These are phyloP conservation scores for Annulohypoxylon stygium DNA, from an alignment of 495 filamentous ascomycete genomes.

Conservation along the genomic window DNA sequence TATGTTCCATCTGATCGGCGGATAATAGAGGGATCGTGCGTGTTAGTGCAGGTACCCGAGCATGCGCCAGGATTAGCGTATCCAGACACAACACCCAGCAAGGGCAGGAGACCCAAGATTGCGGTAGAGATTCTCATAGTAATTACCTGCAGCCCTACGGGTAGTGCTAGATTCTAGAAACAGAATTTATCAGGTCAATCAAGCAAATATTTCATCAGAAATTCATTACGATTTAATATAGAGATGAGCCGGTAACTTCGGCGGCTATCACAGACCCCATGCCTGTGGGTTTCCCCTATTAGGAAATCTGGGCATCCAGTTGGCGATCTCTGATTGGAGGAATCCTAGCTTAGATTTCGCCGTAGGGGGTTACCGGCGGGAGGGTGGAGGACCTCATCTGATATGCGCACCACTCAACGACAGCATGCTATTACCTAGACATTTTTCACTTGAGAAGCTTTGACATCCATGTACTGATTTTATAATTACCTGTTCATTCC, in stretches of 20 bases:
- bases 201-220: not conserved
- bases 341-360: constrained; percentile 20
- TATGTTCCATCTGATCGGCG: constrained; percentile 75
- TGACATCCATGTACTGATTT: not conserved
- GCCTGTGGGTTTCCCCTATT: constrained; percentile 14
- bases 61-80: constrained; percentile 69
- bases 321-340: constrained; percentile 34
- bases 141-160: not conserved
- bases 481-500: not conserved
- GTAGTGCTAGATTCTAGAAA: constrained; percentile 2
- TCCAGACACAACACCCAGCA: constrained; percentile 34
- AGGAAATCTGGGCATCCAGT: constrained; percentile 14
- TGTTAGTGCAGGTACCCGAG: constrained; percentile 69
- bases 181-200: constrained; percentile 7
- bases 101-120: constrained; percentile 16
- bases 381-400: constrained; percentile 15
- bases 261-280: constrained; percentile 8
- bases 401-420: constrained; percentile 12
- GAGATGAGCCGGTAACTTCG: not conserved
- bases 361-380: constrained; percentile 25
- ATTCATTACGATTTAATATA: constrained; percentile 15
- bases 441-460: not conserved
- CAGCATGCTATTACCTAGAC: not conserved
- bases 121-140: constrained; percentile 4
- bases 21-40: constrained; percentile 75